Conservation (phyloP, 1,139 yeast species). For the Yamadazyma spencermartinsiae region DNA sequence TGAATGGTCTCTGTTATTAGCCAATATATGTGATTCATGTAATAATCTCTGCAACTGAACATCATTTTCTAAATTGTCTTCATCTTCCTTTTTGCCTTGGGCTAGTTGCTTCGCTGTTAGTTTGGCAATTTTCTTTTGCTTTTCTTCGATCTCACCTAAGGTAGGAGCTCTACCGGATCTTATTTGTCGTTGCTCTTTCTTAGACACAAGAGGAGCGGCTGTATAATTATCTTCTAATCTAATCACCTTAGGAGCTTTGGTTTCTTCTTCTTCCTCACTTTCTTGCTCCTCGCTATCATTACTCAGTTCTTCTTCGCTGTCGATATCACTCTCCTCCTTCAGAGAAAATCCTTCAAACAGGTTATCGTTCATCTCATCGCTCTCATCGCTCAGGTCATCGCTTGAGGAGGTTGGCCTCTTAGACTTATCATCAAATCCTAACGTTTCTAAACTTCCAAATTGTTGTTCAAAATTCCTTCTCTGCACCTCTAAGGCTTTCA, state of each 20-base stretch:
- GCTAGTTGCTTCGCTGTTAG: slow-evolving; percentile 29
- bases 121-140: slow-evolving; percentile 22
- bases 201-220: slow-evolving; percentile 23
- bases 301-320: background rate
- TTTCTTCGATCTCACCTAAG: slow-evolving; percentile 32
- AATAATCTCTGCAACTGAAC: slow-evolving; percentile 78
- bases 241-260: slow-evolving; percentile 44
- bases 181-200: slow-evolving; percentile 32
- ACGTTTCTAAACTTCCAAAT: slow-evolving; percentile 60
- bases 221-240: slow-evolving; percentile 27
- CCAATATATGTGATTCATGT: slow-evolving; percentile 81
- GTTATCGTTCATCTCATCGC: slow-evolving; percentile 15
- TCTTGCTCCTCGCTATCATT: slow-evolving; percentile 12
- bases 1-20: slow-evolving; percentile 55
- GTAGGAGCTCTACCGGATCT: slow-evolving; percentile 47
- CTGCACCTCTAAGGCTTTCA: slow-evolving; percentile 53
- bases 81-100: slow-evolving; percentile 36
- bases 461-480: slow-evolving; percentile 66
- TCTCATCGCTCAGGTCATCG: slow-evolving; percentile 12
- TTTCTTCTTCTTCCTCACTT: slow-evolving; percentile 7
- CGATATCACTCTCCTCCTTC: slow-evolving; percentile 9
- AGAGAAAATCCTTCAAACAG: slow-evolving; percentile 20
- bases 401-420: slow-evolving; percentile 18
- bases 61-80: slow-evolving; percentile 71
- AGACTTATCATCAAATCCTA: slow-evolving; percentile 61